A percentile compares a stretch with the other conserved stretches of the same genome.
Conservation (phyloP, 2,329 filamentous ascomycete genomes). For the Alternaria tenuissima region DNA sequence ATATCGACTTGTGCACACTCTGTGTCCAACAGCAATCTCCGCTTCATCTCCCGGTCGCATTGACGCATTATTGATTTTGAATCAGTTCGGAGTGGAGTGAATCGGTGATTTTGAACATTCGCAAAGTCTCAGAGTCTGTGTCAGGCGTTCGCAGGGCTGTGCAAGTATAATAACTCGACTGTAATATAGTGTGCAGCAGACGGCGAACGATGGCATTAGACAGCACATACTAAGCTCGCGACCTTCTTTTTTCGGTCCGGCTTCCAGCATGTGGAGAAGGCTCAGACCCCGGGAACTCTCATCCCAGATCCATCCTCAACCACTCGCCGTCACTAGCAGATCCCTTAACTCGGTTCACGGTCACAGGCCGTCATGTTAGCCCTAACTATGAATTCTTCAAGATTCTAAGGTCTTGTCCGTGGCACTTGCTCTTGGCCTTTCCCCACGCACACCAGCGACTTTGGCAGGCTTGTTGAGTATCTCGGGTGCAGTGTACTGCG, state of each 20-base stretch:
- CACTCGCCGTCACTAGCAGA: slow-evolving; percentile 8
- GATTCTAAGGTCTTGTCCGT: background rate
- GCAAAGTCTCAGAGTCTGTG: background rate
- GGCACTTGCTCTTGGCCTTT: slow-evolving; percentile 2
- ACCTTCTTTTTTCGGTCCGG: slow-evolving; percentile 17
- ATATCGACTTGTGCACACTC: background rate
- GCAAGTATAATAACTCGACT: background rate
- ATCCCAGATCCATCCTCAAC: slow-evolving; percentile 8
- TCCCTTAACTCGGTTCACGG: slow-evolving; percentile 18
- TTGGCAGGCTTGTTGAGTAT: slow-evolving; percentile 12
- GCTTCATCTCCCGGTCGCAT: background rate
- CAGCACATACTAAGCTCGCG: slow-evolving; percentile 1
- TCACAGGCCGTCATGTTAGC: slow-evolving; percentile 3
- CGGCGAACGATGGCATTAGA: slow-evolving; percentile 3
- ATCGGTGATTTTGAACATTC: background rate
- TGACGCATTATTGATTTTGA: background rate
- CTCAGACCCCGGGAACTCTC: slow-evolving; percentile 10
- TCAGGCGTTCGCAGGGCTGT: background rate
- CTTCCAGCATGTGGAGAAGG: slow-evolving; percentile 16
- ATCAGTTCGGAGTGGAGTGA: background rate
- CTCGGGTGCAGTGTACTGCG: background rate
- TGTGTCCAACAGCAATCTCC: slow-evolving; percentile 1
- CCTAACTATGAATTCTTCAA: background rate
- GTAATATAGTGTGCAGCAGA: slow-evolving; percentile 7
- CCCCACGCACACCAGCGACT: background rate